phyloP scores from a whole-genome alignment of 352 stramenopile species.

The Phytopythium oedochilum region DNA sequence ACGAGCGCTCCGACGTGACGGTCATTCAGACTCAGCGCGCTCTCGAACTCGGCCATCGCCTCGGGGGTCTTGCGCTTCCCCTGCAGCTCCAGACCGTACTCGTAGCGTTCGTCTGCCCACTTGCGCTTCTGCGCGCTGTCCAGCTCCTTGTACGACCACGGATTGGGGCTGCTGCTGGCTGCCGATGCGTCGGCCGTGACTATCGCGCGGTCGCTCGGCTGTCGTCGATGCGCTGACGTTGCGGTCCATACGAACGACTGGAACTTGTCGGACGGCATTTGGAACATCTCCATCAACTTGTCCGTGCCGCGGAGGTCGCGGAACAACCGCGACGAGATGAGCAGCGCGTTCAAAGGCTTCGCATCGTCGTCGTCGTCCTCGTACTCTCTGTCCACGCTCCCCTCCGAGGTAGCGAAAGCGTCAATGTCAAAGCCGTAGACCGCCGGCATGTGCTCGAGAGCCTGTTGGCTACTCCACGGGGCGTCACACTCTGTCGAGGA shows the following conservation, averaged over 20 bases:
- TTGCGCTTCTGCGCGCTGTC: slow-evolving; percentile 25
- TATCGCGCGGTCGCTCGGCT: no score
- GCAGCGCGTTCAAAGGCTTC: neutral
- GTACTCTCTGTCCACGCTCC: neutral
- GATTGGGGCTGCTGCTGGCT: neutral
- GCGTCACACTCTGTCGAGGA: neutral
- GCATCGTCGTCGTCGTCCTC: neutral
- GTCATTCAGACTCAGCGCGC: slow-evolving; percentile 28
- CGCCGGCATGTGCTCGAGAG: slow-evolving; percentile 2
- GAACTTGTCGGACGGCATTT: neutral
- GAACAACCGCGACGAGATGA: neutral
- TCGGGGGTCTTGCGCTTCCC: slow-evolving; percentile 20
- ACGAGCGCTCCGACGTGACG: slow-evolving; percentile 10
- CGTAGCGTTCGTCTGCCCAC: slow-evolving; percentile 30
- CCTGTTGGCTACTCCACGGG: neutral
- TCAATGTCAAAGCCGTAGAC: slow-evolving; percentile 7
- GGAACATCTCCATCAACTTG: slow-evolving; percentile 4
- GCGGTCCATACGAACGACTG: slow-evolving; percentile 10
- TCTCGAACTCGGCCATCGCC: slow-evolving; percentile 30
- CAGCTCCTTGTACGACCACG: slow-evolving; percentile 27
- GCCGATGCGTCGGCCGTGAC: neutral
- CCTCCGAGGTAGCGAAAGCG: neutral
- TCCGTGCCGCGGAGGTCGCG: slow-evolving; percentile 2
- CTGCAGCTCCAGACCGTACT: slow-evolving; percentile 17
- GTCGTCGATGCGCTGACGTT: neutral